Evolutionary conservation across 495 filamentous ascomycete species (phyloP), one percentile per base, ranked within the genome.

Genomic region (Xylaria nigripes): DNA sequence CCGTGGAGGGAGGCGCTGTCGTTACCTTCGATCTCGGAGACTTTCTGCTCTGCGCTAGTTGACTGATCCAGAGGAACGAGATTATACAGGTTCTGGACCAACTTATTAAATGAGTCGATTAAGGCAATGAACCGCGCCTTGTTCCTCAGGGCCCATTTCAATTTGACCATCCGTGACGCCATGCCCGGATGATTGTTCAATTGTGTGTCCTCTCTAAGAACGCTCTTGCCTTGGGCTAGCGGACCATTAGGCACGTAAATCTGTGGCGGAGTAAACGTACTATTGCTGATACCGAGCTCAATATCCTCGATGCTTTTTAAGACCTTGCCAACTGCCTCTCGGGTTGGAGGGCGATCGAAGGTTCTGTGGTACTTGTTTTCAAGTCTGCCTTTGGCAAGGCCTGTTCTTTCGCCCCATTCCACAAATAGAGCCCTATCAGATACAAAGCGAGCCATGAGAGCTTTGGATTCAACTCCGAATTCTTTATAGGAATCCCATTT

Each of bases 361-460:
- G 38, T 27, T 12, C 12, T 12, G 25, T 51, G 49, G 9, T 25
- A 10, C 2, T 18, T 16, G 10, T 29, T 10, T 29, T 9, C 25
- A 5, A 8, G 8, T 34, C 42, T 29, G 23, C 23, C 38, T 42
- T 41, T 41, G 22, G 6, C n/a, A 3, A 61, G 47, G 18, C 58
- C 58, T 24, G 59, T 45, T 23, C 23, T 25, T 23, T 49, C 29
- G 34, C 54, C 58, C 58, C 58, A 58, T 49, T 59, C 16, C 23
- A 12, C 30, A 25, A 61, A 61, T 36, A 38, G 49, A 10, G 42
- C 32, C 23, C 43, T 41, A 19, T 61, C 56, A 18, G 55, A 56
- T 18, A 15, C 25, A 23, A 61, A 61, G 7, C 52, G 58, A 45
- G 56, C 56, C 16, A 24, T 36, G 15, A 61, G 22, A 34, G 56